These are phyloP conservation scores for Colletotrichum higginsianum DNA, from an alignment of 2,329 filamentous ascomycete genomes.

Conservation along the genomic window DNA sequence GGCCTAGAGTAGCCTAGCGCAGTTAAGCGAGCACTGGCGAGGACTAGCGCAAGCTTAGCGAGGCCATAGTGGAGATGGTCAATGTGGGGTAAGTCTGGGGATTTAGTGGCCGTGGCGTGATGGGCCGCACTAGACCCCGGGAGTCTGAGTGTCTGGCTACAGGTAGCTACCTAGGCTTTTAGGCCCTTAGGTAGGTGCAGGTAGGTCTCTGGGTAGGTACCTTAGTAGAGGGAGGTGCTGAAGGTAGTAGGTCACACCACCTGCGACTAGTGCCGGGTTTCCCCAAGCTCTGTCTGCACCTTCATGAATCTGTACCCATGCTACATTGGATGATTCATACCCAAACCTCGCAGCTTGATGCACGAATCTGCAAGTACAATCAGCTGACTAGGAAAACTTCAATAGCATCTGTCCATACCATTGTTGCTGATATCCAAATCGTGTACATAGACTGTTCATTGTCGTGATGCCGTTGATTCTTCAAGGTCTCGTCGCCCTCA, in stretches of 20 bases:
- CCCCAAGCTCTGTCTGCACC: slow-evolving; percentile 14
- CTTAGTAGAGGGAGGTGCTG: neutral
- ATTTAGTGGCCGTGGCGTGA: slow-evolving; percentile 42
- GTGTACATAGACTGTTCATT: no score
- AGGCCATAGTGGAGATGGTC: neutral
- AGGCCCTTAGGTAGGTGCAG: no score
- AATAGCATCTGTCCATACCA: no score
- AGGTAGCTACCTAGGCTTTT: no score
- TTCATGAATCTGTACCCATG: neutral
- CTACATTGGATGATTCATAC: no score
- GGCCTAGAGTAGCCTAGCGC: neutral
- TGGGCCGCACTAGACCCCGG: slow-evolving; percentile 29
- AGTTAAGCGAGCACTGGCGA: rapidly evolving
- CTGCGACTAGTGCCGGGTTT: slow-evolving; percentile 2
- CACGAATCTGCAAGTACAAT: neutral
- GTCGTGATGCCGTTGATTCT: neutral
- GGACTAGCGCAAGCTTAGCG: slow-evolving; percentile 11
- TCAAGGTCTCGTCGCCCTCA: neutral
- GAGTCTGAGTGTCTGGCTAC: neutral
- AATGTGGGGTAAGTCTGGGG: slow-evolving; percentile 41
- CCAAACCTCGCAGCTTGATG: neutral
- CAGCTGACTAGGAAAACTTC: no score
- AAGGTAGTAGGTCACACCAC: slow-evolving; percentile 2
- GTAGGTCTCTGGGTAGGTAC: neutral
- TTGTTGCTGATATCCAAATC: no score